Evolutionary conservation across 805 yeast genomes (phyloP).

Genomic region (Starmerella cellae): DNA sequence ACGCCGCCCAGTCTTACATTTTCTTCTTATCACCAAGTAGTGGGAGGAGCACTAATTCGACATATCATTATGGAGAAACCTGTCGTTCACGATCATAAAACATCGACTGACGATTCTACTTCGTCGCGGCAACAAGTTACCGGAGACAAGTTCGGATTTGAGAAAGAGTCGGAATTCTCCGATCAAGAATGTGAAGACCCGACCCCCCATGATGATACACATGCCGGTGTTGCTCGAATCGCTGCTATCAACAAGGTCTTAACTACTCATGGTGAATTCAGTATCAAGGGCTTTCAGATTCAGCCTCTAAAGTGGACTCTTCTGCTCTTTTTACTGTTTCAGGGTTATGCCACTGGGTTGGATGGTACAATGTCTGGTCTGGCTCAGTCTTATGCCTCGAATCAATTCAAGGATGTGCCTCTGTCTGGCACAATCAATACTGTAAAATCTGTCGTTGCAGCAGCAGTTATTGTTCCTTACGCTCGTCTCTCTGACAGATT

Average conservation of each 20-base stretch:
- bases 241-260: slow-evolving; percentile 8
- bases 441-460: slow-evolving; percentile 42
- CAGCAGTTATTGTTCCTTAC: slow-evolving; percentile 52
- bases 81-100: too few species aligned
- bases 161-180: not conserved
- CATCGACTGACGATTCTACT: too few species aligned
- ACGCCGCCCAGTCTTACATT: too few species aligned
- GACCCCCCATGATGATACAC: not conserved
- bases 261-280: slow-evolving; percentile 1
- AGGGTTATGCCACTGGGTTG: slow-evolving; percentile 47
- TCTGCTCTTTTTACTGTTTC: slow-evolving; percentile 39
- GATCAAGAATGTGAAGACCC: not conserved
- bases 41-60: too few species aligned
- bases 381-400: slow-evolving; percentile 45
- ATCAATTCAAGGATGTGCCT: slow-evolving; percentile 41
- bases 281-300: not conserved
- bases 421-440: slow-evolving; percentile 46
- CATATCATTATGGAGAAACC: too few species aligned
- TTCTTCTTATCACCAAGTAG: too few species aligned
- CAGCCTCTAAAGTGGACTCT: slow-evolving; percentile 17
- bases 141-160: not conserved
- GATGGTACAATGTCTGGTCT: slow-evolving; percentile 46
- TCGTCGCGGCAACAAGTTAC: not conserved
- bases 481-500: slow-evolving; percentile 43
- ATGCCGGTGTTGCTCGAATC: slow-evolving; percentile 6